Percentiles rank a stretch among this genome's conserved stretches.
These are phyloP conservation scores for Diaporthe longicolla DNA, from an alignment of 2,329 filamentous ascomycete genomes.

Conservation along the genomic window DNA sequence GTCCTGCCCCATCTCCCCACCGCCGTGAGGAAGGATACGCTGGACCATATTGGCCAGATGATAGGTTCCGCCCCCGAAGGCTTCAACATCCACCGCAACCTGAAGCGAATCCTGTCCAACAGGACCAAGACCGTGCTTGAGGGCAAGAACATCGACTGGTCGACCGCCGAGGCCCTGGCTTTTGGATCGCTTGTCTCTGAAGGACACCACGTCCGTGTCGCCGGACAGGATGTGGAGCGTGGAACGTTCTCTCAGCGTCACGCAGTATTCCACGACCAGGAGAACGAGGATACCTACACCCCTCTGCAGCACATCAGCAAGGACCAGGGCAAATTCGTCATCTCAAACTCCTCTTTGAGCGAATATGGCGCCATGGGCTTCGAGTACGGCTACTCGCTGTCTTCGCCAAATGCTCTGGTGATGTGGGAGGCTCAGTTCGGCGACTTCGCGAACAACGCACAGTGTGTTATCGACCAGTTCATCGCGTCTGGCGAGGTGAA, in stretches of 20 bases:
- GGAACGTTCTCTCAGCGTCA: constrained; percentile 99
- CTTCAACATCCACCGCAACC: constrained; percentile 92
- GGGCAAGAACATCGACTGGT: constrained; percentile 96
- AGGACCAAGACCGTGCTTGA: constrained; percentile 93
- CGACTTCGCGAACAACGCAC: constrained; percentile 99
- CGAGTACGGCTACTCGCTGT: constrained; percentile 98
- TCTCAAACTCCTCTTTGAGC: constrained; percentile 92
- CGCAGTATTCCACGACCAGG: constrained; percentile 97
- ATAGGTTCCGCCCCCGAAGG: constrained; percentile 85
- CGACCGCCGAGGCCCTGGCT: constrained; percentile 94
- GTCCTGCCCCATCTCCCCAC: constrained; percentile 93
- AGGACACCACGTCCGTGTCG: constrained; percentile 97
- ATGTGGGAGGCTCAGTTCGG: constrained; percentile 99
- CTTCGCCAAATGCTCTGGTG: constrained; percentile 95
- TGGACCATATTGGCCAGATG: constrained; percentile 86
- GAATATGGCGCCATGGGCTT: constrained; percentile 86
- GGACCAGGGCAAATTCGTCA: constrained; percentile 95
- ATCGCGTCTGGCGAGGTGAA: constrained; percentile 97
- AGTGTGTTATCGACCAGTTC: constrained; percentile 99
- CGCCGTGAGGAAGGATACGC: constrained; percentile 77
- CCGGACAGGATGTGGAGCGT: constrained; percentile 98
- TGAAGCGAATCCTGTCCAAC: constrained; percentile 94
- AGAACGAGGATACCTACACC: constrained; percentile 92
- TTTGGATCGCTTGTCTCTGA: constrained; percentile 93
- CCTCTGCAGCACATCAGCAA: constrained; percentile 90